These are phyloP conservation scores for Tuber indicum DNA, from an alignment of 495 filamentous ascomycete genomes.

Conservation along the genomic window DNA sequence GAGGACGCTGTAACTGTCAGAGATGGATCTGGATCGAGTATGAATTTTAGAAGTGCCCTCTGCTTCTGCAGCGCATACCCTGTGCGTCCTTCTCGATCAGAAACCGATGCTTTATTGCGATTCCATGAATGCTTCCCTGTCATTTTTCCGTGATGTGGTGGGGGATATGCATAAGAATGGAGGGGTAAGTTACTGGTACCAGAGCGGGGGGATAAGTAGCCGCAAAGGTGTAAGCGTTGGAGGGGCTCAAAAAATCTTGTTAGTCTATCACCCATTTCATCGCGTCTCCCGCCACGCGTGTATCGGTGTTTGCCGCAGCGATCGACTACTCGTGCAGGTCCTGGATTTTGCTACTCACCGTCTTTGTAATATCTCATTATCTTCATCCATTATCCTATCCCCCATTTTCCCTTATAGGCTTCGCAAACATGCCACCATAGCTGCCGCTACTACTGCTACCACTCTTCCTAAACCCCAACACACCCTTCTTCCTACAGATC, in stretches of 20 bases:
- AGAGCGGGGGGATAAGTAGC: background rate
- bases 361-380: background rate
- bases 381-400: background rate
- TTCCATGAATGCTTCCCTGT: background rate
- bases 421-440: background rate
- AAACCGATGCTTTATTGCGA: background rate
- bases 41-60: background rate
- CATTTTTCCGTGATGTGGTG: background rate
- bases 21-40: background rate
- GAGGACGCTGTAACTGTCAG: background rate
- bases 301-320: constrained; percentile 22
- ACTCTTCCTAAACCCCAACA: background rate
- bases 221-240: background rate
- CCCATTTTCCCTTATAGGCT: background rate
- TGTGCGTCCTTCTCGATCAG: background rate
- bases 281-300: constrained; percentile 15
- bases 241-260: background rate
- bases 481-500: background rate
- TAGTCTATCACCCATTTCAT: constrained; percentile 9
- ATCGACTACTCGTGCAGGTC: constrained; percentile 15
- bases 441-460: background rate
- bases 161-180: background rate
- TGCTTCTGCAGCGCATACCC: background rate
- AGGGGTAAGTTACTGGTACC: background rate
- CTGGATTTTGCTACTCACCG: constrained; percentile 5